Conservation (phyloP, 305 asterid genomes). For the Salvia sclarea region DNA sequence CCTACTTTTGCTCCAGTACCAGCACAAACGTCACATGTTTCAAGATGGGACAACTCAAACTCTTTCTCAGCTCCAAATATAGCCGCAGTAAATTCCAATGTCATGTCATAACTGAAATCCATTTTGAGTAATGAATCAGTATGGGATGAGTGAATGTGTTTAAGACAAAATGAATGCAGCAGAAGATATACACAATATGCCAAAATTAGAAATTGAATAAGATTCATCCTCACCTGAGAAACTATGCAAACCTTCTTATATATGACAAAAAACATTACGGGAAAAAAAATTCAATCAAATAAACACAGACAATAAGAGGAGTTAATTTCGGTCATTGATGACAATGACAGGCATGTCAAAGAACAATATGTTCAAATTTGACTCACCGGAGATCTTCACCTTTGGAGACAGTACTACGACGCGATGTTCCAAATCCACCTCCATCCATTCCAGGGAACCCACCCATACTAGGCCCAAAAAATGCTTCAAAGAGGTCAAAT, state of each 20-base stretch:
- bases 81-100: constrained; percentile 81
- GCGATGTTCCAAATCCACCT: constrained; percentile 76
- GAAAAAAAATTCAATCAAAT: neutral
- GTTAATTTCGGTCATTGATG: constrained; percentile 9
- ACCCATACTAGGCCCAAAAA: constrained; percentile 93
- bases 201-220: constrained; percentile 18
- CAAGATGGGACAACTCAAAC: constrained; percentile 91
- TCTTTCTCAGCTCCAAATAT: constrained; percentile 98
- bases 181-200: constrained; percentile 21
- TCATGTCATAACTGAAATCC: constrained; percentile 78
- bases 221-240: constrained; percentile 29
- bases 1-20: constrained; percentile 98
- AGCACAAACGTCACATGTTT: constrained; percentile 83
- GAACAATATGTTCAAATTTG: constrained; percentile 30
- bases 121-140: constrained; percentile 34
- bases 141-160: constrained; percentile 13
- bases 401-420: constrained; percentile 76
- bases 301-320: constrained; percentile 10
- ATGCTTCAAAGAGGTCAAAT: constrained; percentile 96
- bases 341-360: constrained; percentile 23
- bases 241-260: constrained; percentile 18
- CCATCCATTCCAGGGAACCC: constrained; percentile 85
- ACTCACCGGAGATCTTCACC: constrained; percentile 99
- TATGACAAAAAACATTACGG: constrained; percentile 16
- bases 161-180: constrained; percentile 17